A percentile compares a stretch with the other conserved stretches of the same genome.
Conservation (phyloP, 1,284 basidiomycete genomes). For the Pyrrhoderma lamaoense region DNA sequence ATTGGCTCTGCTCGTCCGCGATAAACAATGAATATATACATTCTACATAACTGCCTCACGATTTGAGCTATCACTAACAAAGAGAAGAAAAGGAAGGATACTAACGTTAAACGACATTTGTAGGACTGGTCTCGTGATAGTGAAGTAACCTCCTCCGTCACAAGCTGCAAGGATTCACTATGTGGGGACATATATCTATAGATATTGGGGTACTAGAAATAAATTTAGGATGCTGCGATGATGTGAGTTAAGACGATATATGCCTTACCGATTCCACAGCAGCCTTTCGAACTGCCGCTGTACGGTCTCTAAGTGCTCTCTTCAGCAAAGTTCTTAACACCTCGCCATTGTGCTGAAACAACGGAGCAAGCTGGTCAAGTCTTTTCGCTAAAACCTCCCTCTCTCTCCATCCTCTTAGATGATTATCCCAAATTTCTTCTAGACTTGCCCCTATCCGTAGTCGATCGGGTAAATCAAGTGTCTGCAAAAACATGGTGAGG, state of each 20-base stretch:
- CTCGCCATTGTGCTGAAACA: slow-evolving; percentile 22
- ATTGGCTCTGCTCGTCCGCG: slow-evolving; percentile 23
- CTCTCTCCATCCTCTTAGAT: slow-evolving; percentile 76
- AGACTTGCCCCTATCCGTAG: slow-evolving; percentile 50
- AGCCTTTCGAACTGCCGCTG: slow-evolving; percentile 79
- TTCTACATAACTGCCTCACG: slow-evolving; percentile 28
- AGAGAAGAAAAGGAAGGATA: slow-evolving; percentile 26
- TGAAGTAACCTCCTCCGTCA: slow-evolving; percentile 44
- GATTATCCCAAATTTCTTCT: slow-evolving; percentile 54
- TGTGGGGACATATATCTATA: slow-evolving; percentile 41
- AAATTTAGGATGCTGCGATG: slow-evolving; percentile 20
- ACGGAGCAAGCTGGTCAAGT: slow-evolving; percentile 42
- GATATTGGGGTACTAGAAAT: slow-evolving; percentile 34
- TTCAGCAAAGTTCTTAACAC: slow-evolving; percentile 44
- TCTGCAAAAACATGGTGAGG: slow-evolving; percentile 50
- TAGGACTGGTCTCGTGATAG: slow-evolving; percentile 52
- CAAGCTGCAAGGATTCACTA: slow-evolving; percentile 32
- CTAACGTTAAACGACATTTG: slow-evolving; percentile 68
- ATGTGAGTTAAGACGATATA: slow-evolving; percentile 18
- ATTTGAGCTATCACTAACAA: slow-evolving; percentile 9
- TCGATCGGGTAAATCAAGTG: slow-evolving; percentile 43
- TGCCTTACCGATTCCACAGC: slow-evolving; percentile 60
- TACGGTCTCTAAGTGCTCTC: slow-evolving; percentile 68
- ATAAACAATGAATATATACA: slow-evolving; percentile 32
- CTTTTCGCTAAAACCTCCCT: slow-evolving; percentile 63